Percentiles rank a stretch among this genome's conserved stretches.
These are phyloP conservation scores for Pulveroboletus sp. DNA, from an alignment of 1,284 basidiomycete species.

Conservation along the genomic window DNA sequence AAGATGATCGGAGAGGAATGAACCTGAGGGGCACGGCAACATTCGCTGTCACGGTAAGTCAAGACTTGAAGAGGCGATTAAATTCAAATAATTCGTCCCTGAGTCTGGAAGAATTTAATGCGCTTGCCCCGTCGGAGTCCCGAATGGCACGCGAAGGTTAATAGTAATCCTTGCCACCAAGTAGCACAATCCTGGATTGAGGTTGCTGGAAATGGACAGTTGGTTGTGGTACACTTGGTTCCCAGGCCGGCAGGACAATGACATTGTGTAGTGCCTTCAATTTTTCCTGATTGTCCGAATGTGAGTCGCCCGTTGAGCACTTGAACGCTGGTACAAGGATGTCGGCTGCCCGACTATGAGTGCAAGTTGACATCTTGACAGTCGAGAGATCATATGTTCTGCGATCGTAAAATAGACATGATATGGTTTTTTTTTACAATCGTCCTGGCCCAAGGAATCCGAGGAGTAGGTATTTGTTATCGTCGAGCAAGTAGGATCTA, in stretches of 20 bases:
- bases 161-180: not conserved
- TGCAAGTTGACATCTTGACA: not conserved
- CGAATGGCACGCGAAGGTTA: not conserved
- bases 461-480: not conserved
- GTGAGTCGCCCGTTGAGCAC: no score
- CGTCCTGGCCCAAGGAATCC: not conserved
- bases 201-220: not conserved
- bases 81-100: slow-evolving; percentile 14
- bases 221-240: no score
- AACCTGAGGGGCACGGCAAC: not conserved
- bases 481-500: not conserved
- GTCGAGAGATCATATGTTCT: not conserved
- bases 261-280: not conserved
- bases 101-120: not conserved
- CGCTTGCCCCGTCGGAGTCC: not conserved
- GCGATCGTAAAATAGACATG: not conserved
- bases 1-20: not conserved
- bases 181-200: not conserved
- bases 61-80: not conserved
- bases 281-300: not conserved
- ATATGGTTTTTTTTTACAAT: not conserved
- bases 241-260: not conserved
- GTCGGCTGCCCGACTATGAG: not conserved
- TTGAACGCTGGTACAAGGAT: no score
- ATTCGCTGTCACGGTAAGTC: not conserved